Evolutionary conservation across 768 basidiomycete genomes (phyloP), one percentile per base, ranked within the genome.

Genomic region (Phanerochaete carnosa): DNA sequence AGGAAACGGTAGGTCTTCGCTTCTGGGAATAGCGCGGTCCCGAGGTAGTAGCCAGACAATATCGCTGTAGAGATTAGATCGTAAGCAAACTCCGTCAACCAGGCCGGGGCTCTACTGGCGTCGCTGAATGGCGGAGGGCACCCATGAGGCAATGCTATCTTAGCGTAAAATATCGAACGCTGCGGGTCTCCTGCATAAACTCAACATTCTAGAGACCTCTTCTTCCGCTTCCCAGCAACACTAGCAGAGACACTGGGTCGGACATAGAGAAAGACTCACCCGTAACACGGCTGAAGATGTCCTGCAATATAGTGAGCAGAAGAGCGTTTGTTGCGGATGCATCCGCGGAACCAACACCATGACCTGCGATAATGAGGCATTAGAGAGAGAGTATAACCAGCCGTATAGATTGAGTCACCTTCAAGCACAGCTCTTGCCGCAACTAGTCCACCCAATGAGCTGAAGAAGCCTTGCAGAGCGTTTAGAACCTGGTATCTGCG

Each of bases 371-470:
- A 45, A 0, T n/a, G 15, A n/a, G 11, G 15, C 23, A 46, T 33
- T 8, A 57, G 11, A 2, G 37, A 16, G 15, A 2, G 7, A 30
- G n/a, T n/a, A 26, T 26, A 9, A 49, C 23, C 9, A 19, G 26
- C 22, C 7, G 6, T 15, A 5, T 5, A 9, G 16, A 49, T 49
- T 13, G 11, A 59, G 45, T 32, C 51, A 85, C 87, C 88, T 79
- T 89, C 85, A 6, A 90, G 73, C 2, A 86, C 80, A 16, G 88
- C 87, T 63, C 88, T 76, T 7, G 87, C 88, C 0, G 88, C 84
- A 22, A 89, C 66, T 28, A 89, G 73, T 0, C 84, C 78, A 0
- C 87, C 82, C 2, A 89, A 71, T 0, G 88, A 86, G 66, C 83
- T 89, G 66, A 86, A 89, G 63, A 88, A 89, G 2, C 87, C 85